These are phyloP conservation scores for Stentor roeselii DNA, from an alignment of 73 alveolate genomes.

Conservation along the genomic window DNA sequence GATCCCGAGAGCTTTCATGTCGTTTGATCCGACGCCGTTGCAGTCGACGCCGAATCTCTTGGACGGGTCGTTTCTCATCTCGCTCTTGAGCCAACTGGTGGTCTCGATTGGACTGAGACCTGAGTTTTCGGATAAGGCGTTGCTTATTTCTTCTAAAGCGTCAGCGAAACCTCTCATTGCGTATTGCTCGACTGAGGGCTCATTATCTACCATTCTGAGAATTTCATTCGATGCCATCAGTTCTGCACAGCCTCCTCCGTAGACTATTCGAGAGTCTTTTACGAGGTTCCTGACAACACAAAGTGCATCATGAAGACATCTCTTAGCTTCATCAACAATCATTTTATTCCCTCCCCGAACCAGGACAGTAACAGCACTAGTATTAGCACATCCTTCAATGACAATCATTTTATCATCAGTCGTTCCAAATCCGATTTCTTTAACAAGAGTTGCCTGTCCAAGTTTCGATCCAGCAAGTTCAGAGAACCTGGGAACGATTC, in stretches of 20 bases:
- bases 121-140: constrained; percentile 95
- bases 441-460: constrained; percentile 90
- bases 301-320: constrained; percentile 99
- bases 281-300: constrained; percentile 98
- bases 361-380: constrained; percentile 85
- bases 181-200: constrained; percentile 72
- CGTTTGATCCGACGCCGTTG: constrained; percentile 74
- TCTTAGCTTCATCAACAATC: constrained; percentile 97
- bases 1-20: constrained; percentile 93
- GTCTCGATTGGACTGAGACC: constrained; percentile 95
- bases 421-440: constrained; percentile 95
- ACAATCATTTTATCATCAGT: constrained; percentile 93
- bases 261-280: constrained; percentile 86
- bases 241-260: constrained; percentile 99
- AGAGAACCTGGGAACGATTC: constrained; percentile 92
- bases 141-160: constrained; percentile 96
- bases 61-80: constrained; percentile 43
- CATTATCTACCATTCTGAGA: constrained; percentile 57
- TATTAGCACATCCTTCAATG: constrained; percentile 75
- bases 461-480: constrained; percentile 93
- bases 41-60: constrained; percentile 86
- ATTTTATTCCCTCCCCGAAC: constrained; percentile 67
- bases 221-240: constrained; percentile 68
- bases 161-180: constrained; percentile 96
- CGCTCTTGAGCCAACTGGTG: constrained; percentile 85